These are phyloP conservation scores for Annulohypoxylon maeteangense DNA, from an alignment of 495 filamentous ascomycete species.

Conservation along the genomic window DNA sequence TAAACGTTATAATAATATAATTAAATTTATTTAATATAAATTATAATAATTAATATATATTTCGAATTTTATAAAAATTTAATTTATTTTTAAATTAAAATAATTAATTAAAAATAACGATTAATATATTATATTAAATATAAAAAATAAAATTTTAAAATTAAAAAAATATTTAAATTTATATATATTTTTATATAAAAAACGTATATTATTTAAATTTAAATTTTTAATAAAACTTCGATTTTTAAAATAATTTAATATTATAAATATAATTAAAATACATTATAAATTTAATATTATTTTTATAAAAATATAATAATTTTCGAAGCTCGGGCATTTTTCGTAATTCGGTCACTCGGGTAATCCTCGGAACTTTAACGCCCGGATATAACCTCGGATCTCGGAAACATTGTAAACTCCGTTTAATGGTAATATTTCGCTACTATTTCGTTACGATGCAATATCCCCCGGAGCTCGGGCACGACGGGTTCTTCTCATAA, in stretches of 20 bases:
- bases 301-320: background rate
- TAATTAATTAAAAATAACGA: background rate
- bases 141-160: background rate
- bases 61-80: background rate
- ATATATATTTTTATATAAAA: background rate
- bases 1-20: background rate
- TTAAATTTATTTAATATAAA: background rate
- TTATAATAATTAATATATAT: background rate
- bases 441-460: too few relatives aligned
- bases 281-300: background rate
- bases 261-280: background rate
- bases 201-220: background rate
- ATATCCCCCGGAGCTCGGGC: too few relatives aligned
- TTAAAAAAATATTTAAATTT: background rate
- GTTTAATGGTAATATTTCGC: background rate
- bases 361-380: too few relatives aligned
- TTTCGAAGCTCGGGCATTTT: too few relatives aligned
- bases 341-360: too few relatives aligned
- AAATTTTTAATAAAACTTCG: background rate
- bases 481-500: slow-evolving; percentile 23
- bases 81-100: background rate
- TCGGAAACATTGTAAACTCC: too few relatives aligned
- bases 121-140: too few relatives aligned
- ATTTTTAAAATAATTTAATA: background rate
- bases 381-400: too few relatives aligned